Evolutionary conservation across 1,284 basidiomycete genomes (phyloP).

Genomic region (Limonomyces culmigenus): DNA sequence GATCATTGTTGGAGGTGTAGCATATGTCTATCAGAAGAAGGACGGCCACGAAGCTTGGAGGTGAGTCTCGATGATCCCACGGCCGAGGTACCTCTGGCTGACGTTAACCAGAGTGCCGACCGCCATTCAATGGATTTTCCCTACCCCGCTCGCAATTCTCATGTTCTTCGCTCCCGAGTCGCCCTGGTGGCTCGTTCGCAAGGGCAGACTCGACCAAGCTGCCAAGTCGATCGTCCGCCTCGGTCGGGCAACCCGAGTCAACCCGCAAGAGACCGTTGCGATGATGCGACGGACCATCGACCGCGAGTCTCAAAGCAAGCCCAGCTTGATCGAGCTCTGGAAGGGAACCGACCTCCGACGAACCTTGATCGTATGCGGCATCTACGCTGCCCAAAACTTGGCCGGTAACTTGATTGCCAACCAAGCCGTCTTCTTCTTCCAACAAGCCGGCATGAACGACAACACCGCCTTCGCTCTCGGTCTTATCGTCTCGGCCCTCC

Average conservation of each 20-base stretch:
- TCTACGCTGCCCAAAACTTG: conserved; percentile 11
- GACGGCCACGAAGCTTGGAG: too few relatives aligned
- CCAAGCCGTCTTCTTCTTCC: not conserved
- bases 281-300: conserved; percentile 24
- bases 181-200: conserved; percentile 26
- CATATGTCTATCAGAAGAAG: conserved; percentile 11
- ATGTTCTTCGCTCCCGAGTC: conserved; percentile 10
- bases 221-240: conserved; percentile 8
- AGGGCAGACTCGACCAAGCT: conserved; percentile 23
- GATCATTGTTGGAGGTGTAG: conserved; percentile 21
- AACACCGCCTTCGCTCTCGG: too few relatives aligned
- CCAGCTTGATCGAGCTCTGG: conserved; percentile 21
- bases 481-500: too few relatives aligned
- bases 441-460: not conserved
- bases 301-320: conserved; percentile 16
- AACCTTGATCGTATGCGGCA: conserved; percentile 21
- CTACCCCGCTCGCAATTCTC: conserved; percentile 3
- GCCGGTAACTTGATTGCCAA: not conserved
- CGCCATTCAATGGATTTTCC: not conserved
- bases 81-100: too few relatives aligned
- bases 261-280: conserved; percentile 18
- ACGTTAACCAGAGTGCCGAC: too few relatives aligned
- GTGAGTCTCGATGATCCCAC: too few relatives aligned
- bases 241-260: too few relatives aligned
- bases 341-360: conserved; percentile 19